These are phyloP conservation scores for Candida argentea DNA, from an alignment of 805 yeast genomes.

Conservation along the genomic window DNA sequence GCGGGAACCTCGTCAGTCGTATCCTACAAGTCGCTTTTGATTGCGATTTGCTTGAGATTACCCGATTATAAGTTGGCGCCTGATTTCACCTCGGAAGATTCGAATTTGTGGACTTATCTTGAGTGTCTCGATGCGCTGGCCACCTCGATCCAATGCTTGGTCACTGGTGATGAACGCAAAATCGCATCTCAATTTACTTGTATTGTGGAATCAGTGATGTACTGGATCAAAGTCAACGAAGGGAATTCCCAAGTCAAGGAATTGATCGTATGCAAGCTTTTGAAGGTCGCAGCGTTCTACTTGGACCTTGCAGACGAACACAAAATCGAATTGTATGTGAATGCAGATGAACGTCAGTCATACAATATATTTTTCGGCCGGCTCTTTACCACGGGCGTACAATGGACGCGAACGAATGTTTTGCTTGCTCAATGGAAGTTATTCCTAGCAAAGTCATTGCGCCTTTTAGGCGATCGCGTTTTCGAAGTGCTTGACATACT, in stretches of 20 bases:
- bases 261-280: slow-evolving; percentile 15
- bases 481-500: slow-evolving; percentile 47
- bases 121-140: too few species aligned
- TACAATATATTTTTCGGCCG: slow-evolving; percentile 26
- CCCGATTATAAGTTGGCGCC: slow-evolving; percentile 19
- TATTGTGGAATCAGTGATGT: slow-evolving; percentile 26
- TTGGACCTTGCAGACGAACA: slow-evolving; percentile 21
- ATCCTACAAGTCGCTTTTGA: slow-evolving; percentile 49
- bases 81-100: slow-evolving; percentile 11
- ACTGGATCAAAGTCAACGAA: slow-evolving; percentile 8
- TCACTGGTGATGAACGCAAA: slow-evolving; percentile 49
- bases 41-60: slow-evolving; percentile 38
- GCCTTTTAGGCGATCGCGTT: slow-evolving; percentile 40
- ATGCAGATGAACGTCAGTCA: slow-evolving; percentile 13
- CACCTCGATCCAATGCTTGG: too few species aligned
- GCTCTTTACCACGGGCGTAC: slow-evolving; percentile 41
- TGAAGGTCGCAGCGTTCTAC: slow-evolving; percentile 18
- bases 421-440: slow-evolving; percentile 38
- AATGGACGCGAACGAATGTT: slow-evolving; percentile 31
- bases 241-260: slow-evolving; percentile 14
- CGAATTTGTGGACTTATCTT: too few species aligned
- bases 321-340: slow-evolving; percentile 17
- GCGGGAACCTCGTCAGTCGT: too few species aligned
- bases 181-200: slow-evolving; percentile 36
- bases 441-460: slow-evolving; percentile 41